A percentile compares a stretch with the other conserved stretches of the same genome.
phyloP scores from a whole-genome alignment of 306 rosid species.

The Heteromeles arbutifolia region DNA sequence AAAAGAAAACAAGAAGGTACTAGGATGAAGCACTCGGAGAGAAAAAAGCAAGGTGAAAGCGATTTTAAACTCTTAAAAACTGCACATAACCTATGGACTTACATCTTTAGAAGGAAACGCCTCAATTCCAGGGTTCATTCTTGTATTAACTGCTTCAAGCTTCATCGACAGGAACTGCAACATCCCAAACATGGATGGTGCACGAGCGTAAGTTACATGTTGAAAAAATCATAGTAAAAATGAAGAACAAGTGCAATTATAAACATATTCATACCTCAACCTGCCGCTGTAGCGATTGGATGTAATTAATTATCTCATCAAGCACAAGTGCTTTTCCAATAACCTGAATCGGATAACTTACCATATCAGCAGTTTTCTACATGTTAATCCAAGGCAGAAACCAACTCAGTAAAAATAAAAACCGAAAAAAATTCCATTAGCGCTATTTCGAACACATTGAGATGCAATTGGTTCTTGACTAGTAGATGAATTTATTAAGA shows the following conservation, averaged over 20 bases:
- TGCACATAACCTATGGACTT: constrained; percentile 19
- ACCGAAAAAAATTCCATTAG: not conserved
- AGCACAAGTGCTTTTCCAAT: constrained; percentile 91
- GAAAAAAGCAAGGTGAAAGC: not conserved
- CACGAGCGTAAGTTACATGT: not conserved
- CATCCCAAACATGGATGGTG: constrained; percentile 16
- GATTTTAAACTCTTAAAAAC: not conserved
- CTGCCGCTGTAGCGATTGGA: constrained; percentile 84
- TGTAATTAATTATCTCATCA: constrained; percentile 91
- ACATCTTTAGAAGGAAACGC: constrained; percentile 77
- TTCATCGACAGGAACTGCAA: constrained; percentile 91
- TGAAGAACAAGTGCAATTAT: not conserved
- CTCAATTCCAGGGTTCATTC: constrained; percentile 59
- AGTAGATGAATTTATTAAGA: not conserved
- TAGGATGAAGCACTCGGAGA: not conserved
- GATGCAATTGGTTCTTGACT: not conserved
- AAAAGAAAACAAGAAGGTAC: not conserved
- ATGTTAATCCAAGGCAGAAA: not conserved
- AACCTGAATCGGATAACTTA: constrained; percentile 43
- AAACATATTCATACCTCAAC: constrained; percentile 57
- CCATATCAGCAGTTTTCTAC: constrained; percentile 3
- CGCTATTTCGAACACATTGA: constrained; percentile 2
- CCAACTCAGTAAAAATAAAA: not conserved
- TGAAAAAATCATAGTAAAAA: not conserved
- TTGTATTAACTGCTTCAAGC: constrained; percentile 84